Base-by-base conservation (phyloP, 768 basidiomycete species). In the Macrolepiota dolichaula region DNA sequence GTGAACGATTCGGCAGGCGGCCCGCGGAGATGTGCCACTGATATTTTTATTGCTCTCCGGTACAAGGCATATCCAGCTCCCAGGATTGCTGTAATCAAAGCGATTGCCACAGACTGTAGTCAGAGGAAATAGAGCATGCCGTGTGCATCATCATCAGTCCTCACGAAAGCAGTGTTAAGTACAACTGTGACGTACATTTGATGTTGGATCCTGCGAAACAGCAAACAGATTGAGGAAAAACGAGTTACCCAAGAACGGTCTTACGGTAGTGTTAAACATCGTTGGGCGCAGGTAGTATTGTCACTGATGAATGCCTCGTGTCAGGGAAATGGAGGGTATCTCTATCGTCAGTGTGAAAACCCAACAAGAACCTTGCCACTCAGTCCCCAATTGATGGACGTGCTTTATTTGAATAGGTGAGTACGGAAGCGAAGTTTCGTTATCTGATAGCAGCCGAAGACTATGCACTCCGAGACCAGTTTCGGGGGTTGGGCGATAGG, bases 1-100 rank as follows among this genome's bases (percentile, higher is more conserved):
- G 75, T 58, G 62, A 79, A 84, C 2, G 83, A 81, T 60, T 79
- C 77, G 37, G 81, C 69, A 58, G 76, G 68, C 19, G 83, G 83
- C 6, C 83, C 83, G 55, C 75, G 80, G 38, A 85, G 69, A 64
- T 80, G 72, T 11, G 77, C 68, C 35, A 84, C 63, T 10, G 79
- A 79, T 32, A 80, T 76, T 22, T 76, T 72, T 9, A 69, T 74
- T 44, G 65, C 70, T 25, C 73, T 71, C 61, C 71, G 71, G 62
- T 79, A 80, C 24, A 72, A 51, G 15, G 59, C 51, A 63, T 74
- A 73, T 22, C 73, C 53, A 24, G 70, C 37, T 24, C 66, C 61
- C 49, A 64, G 32, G 19, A 68, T 61, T 42, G 62, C 46, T 19
- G 69, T 64, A 2, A 62, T 42, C 24, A 69, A 24, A 10, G 57